Evolutionary conservation across 345 rosid genomes (phyloP).

Genomic region (Salix udensis): DNA sequence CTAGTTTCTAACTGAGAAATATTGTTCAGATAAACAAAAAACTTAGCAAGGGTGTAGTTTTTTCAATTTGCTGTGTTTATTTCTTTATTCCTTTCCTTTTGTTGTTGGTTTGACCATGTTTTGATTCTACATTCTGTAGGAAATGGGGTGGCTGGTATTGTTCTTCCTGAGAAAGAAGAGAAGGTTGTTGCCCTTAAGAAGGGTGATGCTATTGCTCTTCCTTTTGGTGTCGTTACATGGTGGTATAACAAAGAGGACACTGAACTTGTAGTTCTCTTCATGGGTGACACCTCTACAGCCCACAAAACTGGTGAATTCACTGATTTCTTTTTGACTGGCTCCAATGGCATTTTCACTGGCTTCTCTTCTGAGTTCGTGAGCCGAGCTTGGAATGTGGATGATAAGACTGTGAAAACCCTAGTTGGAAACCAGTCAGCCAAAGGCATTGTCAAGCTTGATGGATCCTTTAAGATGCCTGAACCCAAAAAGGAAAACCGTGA

Average conservation of each 20-base stretch:
- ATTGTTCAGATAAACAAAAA: no score
- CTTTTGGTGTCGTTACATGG: conserved; percentile 91
- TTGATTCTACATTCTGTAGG: conserved; percentile 34
- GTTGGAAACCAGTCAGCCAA: conserved; percentile 46
- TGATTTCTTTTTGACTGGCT: conserved; percentile 67
- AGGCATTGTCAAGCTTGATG: conserved; percentile 67
- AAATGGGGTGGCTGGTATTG: conserved; percentile 73
- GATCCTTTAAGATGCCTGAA: conserved; percentile 48
- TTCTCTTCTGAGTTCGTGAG: conserved; percentile 72
- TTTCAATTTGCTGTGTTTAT: no score
- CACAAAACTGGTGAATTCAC: conserved; percentile 79
- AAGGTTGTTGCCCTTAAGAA: conserved; percentile 69
- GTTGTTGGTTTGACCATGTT: background rate
- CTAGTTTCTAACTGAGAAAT: no score
- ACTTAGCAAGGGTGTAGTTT: no score
- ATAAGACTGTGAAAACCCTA: conserved; percentile 42
- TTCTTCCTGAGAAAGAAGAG: conserved; percentile 85
- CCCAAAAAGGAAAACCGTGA: conserved; percentile 51
- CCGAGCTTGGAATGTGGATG: conserved; percentile 68
- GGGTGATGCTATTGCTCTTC: conserved; percentile 88
- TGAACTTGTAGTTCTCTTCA: conserved; percentile 64
- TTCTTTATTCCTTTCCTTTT: no score
- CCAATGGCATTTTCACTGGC: conserved; percentile 75
- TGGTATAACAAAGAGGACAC: conserved; percentile 82
- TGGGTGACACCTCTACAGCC: conserved; percentile 77